Conservation (phyloP, 345 rosid genomes). For the Eucalyptus lansdowneana region DNA sequence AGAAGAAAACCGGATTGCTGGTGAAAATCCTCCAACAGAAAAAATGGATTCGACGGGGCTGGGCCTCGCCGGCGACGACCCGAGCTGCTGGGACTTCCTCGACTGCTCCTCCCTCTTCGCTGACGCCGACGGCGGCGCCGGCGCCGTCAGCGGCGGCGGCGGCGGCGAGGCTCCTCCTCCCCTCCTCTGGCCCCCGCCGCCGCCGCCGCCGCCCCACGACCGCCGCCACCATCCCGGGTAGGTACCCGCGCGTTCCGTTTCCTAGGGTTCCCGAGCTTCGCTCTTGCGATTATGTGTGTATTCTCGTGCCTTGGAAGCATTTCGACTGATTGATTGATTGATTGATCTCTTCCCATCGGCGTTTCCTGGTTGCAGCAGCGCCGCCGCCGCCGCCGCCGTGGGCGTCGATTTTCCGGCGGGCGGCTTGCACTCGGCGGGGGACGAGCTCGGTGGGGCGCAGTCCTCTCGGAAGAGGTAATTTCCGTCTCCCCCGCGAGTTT, state of each 20-base stretch:
- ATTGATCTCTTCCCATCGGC: not conserved
- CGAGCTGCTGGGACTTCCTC: conserved; percentile 20
- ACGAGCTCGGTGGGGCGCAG: conserved; percentile 12
- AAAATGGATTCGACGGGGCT: conserved; percentile 4
- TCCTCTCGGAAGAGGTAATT: conserved; percentile 33
- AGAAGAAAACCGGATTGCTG: not conserved
- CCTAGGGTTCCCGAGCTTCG: not conserved
- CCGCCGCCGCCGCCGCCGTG: not conserved
- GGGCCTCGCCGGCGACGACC: not conserved
- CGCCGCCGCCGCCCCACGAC: not conserved
- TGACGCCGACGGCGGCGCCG: not conserved
- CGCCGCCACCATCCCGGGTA: not conserved
- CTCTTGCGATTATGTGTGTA: not conserved
- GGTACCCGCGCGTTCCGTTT: not conserved
- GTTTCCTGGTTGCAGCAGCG: not conserved
- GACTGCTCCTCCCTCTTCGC: conserved; percentile 11
- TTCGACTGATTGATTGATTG: not conserved
- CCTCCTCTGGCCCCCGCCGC: not conserved
- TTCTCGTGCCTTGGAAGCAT: not conserved
- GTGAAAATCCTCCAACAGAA: too few relatives aligned
- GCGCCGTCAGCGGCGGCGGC: too few relatives aligned
- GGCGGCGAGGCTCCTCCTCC: not conserved
- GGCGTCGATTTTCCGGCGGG: conserved; percentile 16
- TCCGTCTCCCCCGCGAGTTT: not conserved
- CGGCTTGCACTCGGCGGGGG: conserved; percentile 12